These are phyloP conservation scores for Scenedesmus sp. DNA, from an alignment of 163 green algal species.

Conservation along the genomic window DNA sequence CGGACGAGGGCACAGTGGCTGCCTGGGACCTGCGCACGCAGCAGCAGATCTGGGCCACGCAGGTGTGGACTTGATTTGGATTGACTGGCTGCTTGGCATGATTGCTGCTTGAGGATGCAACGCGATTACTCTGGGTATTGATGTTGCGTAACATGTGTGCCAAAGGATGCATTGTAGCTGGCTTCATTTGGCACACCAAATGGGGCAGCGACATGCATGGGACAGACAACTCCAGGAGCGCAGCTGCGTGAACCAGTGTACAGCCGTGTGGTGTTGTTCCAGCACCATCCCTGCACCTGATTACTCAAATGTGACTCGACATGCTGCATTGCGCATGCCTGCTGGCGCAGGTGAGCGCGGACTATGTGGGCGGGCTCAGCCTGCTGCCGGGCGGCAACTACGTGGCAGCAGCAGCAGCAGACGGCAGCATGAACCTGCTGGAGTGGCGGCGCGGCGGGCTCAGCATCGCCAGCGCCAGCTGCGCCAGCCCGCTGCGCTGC, in stretches of 20 bases:
- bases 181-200: too few species aligned
- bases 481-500: constrained; percentile 69
- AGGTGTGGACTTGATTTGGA: constrained; percentile 1
- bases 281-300: too few species aligned
- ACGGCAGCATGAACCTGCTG: constrained; percentile 79
- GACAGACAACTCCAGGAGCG: too few species aligned
- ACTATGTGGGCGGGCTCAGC: constrained; percentile 76
- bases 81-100: not conserved
- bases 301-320: too few species aligned
- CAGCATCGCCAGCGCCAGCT: constrained; percentile 52
- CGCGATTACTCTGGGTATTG: not conserved
- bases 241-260: too few species aligned
- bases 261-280: too few species aligned
- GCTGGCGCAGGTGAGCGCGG: constrained; percentile 52
- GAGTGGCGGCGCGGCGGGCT: constrained; percentile 65
- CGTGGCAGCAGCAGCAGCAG: constrained; percentile 71
- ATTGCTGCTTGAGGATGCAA: not conserved
- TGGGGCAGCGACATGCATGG: too few species aligned
- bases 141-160: not conserved
- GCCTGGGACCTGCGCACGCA: constrained; percentile 71
- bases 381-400: constrained; percentile 58
- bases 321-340: not conserved
- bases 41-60: constrained; percentile 43
- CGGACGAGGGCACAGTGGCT: constrained; percentile 78
- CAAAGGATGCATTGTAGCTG: too few species aligned